Evolutionary conservation across 208 protist species (phyloP).

Genomic region (Trypanosoma lewisi): DNA sequence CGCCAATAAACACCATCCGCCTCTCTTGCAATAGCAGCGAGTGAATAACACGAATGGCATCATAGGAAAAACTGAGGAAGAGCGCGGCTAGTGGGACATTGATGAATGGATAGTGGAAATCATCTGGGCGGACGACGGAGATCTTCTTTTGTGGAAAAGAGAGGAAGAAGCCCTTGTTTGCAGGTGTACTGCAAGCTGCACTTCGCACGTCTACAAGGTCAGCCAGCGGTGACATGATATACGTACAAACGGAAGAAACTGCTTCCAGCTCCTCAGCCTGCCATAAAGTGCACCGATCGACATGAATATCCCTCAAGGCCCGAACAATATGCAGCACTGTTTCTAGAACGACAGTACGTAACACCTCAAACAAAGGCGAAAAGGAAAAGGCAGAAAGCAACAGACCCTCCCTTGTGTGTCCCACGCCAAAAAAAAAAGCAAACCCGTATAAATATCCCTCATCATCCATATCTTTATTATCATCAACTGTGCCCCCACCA

Average conservation of each 20-base stretch:
- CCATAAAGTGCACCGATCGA: background rate
- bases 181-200: constrained; percentile 6
- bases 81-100: constrained; percentile 52
- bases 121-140: constrained; percentile 39
- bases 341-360: constrained; percentile 47
- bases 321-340: constrained; percentile 32
- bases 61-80: constrained; percentile 62
- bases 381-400: constrained; percentile 43
- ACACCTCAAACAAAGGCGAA: constrained; percentile 48
- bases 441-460: constrained; percentile 60
- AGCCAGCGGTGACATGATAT: constrained; percentile 31
- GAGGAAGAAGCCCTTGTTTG: constrained; percentile 11
- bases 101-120: constrained; percentile 41
- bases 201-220: constrained; percentile 16
- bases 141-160: constrained; percentile 10
- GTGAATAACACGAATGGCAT: constrained; percentile 67
- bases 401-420: constrained; percentile 21
- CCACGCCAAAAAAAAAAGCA: constrained; percentile 31
- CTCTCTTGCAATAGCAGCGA: constrained; percentile 59
- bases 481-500: background rate
- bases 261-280: constrained; percentile 20
- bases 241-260: constrained; percentile 21
- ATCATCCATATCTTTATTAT: constrained; percentile 10
- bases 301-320: constrained; percentile 2
- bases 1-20: constrained; percentile 65